A percentile compares a stretch with the other conserved stretches of the same genome.
These are phyloP conservation scores for Arachnomyces sp. DNA, from an alignment of 2,329 filamentous ascomycete species.

Conservation along the genomic window DNA sequence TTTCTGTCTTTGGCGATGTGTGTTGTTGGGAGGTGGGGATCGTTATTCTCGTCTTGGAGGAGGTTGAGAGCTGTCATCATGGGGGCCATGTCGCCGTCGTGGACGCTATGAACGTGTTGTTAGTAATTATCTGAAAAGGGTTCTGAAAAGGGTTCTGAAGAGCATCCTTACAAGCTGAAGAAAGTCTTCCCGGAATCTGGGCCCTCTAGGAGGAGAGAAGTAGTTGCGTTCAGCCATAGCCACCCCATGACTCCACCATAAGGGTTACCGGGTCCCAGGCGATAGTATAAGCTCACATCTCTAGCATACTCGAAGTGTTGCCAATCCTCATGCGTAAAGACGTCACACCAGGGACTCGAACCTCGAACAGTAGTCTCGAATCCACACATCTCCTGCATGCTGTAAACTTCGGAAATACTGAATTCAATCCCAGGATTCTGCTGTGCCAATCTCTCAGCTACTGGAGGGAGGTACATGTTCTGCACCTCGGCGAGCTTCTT, in stretches of 20 bases:
- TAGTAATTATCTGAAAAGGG: background rate
- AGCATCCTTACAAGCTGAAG: conserved; percentile 46
- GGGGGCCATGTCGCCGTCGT: conserved; percentile 52
- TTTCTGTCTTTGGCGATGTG: conserved; percentile 36
- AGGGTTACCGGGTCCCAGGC: conserved; percentile 48
- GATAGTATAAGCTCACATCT: conserved; percentile 51
- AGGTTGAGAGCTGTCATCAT: conserved; percentile 47
- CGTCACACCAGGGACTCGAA: conserved; percentile 47
- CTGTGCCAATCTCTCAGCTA: conserved; percentile 36
- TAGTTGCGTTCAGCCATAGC: conserved; percentile 51
- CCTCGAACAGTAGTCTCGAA: conserved; percentile 50
- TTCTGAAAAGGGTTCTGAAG: background rate
- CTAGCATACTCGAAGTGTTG: conserved; percentile 50
- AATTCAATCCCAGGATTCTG: conserved; percentile 38
- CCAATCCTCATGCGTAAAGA: conserved; percentile 49
- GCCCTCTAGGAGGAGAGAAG: conserved; percentile 39
- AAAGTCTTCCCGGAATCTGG: conserved; percentile 41
- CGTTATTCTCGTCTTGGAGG: conserved; percentile 31
- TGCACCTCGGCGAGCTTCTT: conserved; percentile 41
- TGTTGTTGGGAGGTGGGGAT: conserved; percentile 38
- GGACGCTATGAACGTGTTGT: conserved; percentile 30
- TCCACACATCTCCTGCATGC: conserved; percentile 55
- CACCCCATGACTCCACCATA: conserved; percentile 49
- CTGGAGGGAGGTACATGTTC: conserved; percentile 39
- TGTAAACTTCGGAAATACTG: conserved; percentile 42